phyloP scores from a whole-genome alignment of 2,329 filamentous ascomycete species.

The Cephalotrichum gorgonifer region DNA sequence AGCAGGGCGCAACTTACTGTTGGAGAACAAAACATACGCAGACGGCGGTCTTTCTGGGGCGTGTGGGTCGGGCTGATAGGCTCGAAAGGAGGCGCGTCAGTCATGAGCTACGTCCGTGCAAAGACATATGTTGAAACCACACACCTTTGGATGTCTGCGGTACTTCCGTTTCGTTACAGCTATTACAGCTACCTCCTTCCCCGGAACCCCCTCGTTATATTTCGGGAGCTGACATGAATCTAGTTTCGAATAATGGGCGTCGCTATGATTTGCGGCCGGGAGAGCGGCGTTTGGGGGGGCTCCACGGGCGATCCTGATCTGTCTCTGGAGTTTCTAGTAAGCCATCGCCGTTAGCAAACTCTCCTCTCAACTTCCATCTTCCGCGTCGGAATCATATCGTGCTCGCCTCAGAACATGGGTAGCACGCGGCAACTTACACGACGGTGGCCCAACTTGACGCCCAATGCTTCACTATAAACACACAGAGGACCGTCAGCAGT shows the following conservation, averaged over 20 bases:
- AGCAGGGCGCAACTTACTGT: slow-evolving; percentile 46
- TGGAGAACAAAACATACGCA: slow-evolving; percentile 78
- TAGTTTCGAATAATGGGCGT: neutral
- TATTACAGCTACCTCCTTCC: too few species aligned
- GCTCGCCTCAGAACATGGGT: neutral
- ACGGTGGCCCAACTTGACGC: slow-evolving; percentile 71
- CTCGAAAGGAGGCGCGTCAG: neutral
- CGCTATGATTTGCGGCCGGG: slow-evolving; percentile 27
- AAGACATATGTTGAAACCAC: slow-evolving; percentile 12
- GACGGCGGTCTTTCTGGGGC: slow-evolving; percentile 72
- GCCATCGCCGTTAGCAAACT: neutral
- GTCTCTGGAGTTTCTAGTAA: slow-evolving; percentile 68
- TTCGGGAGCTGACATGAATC: slow-evolving; percentile 35
- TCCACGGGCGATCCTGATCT: slow-evolving; percentile 65
- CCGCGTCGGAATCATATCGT: too few species aligned
- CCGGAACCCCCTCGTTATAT: slow-evolving; percentile 13
- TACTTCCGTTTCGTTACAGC: slow-evolving; percentile 60
- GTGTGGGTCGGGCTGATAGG: slow-evolving; percentile 61
- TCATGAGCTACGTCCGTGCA: too few species aligned
- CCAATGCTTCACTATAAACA: slow-evolving; percentile 57
- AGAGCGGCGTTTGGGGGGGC: slow-evolving; percentile 43
- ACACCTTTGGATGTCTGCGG: slow-evolving; percentile 64
- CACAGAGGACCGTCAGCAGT: slow-evolving; percentile 7
- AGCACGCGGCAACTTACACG: slow-evolving; percentile 43
- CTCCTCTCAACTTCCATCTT: neutral